Evolutionary conservation across 2,329 filamentous ascomycete species (phyloP).

Genomic region (Colletotrichum tabaci): DNA sequence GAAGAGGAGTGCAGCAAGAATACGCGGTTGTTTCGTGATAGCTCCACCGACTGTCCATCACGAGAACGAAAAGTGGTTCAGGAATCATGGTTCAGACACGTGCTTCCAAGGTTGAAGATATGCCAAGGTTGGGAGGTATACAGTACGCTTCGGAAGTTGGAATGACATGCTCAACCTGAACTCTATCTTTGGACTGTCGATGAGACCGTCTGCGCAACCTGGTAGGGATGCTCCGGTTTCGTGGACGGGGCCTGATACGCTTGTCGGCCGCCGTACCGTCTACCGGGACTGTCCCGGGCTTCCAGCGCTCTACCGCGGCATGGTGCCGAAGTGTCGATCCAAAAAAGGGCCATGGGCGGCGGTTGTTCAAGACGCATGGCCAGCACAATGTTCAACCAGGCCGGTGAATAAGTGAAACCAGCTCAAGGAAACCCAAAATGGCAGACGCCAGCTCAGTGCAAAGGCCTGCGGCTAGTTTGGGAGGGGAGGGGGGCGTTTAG

Average conservation of each 20-base stretch:
- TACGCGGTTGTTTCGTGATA: slow-evolving; percentile 27
- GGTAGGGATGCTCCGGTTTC: slow-evolving; percentile 12
- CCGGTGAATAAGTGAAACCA: slow-evolving; percentile 32
- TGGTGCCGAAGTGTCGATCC: slow-evolving; percentile 28
- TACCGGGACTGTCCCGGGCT: slow-evolving; percentile 30
- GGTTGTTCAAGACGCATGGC: slow-evolving; percentile 29
- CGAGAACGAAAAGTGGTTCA: slow-evolving; percentile 17
- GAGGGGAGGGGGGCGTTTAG: slow-evolving; percentile 1
- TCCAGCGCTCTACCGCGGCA: slow-evolving; percentile 21
- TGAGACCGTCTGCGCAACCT: slow-evolving; percentile 18
- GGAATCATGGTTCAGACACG: not conserved
- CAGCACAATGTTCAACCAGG: slow-evolving; percentile 7
- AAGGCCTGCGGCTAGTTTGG: slow-evolving; percentile 5
- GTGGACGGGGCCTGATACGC: slow-evolving; percentile 19
- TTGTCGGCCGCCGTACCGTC: slow-evolving; percentile 3
- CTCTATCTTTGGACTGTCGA: slow-evolving; percentile 13
- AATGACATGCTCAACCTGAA: slow-evolving; percentile 24
- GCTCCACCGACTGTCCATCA: slow-evolving; percentile 7
- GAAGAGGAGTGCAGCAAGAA: slow-evolving; percentile 8
- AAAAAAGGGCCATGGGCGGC: slow-evolving; percentile 31
- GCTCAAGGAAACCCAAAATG: slow-evolving; percentile 10
- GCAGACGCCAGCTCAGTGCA: slow-evolving; percentile 24
- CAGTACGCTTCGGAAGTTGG: slow-evolving; percentile 8
- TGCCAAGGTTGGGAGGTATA: not conserved
- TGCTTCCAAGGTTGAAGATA: not conserved